Percentiles rank a stretch among this genome's conserved stretches.
Evolutionary conservation across 768 basidiomycete genomes (phyloP).

Genomic region (Rhodosporidiobolus odoratus): DNA sequence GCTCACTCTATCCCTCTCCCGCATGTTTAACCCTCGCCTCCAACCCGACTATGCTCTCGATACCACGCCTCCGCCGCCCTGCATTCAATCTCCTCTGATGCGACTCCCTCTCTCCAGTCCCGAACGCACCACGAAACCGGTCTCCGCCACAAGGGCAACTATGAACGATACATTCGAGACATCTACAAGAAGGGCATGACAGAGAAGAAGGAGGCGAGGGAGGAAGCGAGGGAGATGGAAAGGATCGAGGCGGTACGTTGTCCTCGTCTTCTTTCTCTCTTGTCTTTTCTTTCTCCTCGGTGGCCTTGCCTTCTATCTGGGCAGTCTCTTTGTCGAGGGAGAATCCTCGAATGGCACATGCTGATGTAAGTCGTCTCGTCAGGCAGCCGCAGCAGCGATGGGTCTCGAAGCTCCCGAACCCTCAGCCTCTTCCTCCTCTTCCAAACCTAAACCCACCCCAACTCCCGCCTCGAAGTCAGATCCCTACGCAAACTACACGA

Average conservation of each 20-base stretch:
- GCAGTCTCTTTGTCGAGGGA: too few species aligned
- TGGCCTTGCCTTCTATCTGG: neutral
- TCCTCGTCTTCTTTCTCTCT: conserved; percentile 21
- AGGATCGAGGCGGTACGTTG: conserved; percentile 67
- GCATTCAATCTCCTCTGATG: neutral
- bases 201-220: conserved; percentile 46
- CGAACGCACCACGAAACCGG: conserved; percentile 87
- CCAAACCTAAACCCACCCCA: conserved; percentile 41
- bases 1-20: neutral
- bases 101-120: conserved; percentile 56
- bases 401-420: conserved; percentile 38
- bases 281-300: conserved; percentile 1
- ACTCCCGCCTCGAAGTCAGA: conserved; percentile 27
- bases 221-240: conserved; percentile 81
- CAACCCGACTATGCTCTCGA: neutral
- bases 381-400: conserved; percentile 72
- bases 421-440: conserved; percentile 48
- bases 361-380: conserved; percentile 12
- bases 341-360: too few species aligned
- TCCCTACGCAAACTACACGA: conserved; percentile 72
- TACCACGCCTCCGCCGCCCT: neutral
- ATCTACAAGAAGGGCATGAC: conserved; percentile 80
- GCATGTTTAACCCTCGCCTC: neutral
- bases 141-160: conserved; percentile 85
- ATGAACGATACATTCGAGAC: conserved; percentile 82